Evolutionary conservation across 2,329 filamentous ascomycete species (phyloP), one percentile per base, ranked within the genome.

Genomic region (Daldinia eschscholtzii): DNA sequence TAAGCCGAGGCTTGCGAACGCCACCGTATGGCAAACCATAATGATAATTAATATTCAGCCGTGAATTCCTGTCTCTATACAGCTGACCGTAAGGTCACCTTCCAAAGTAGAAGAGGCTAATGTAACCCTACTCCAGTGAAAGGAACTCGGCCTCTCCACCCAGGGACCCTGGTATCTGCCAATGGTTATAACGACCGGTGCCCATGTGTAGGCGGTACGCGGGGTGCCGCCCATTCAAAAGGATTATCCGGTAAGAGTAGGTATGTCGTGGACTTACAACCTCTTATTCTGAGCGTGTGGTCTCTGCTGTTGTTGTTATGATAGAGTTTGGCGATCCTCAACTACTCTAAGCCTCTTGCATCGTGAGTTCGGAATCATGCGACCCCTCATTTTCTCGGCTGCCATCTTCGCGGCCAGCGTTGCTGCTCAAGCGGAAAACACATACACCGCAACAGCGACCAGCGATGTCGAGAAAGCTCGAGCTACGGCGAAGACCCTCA

Each of bases 401-500:
- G 39, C 71, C 53, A 56, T 75, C 48, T 70, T 77, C 20, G 75
- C 70, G 44, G 42, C 60, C 65, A 61, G 59, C 41, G 64, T 61
- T 48, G 71, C 65, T 41, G 71, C 71, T 6, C 72, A 74, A 60
- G 67, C 59, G 30, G 71, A 74, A 65, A 73, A 75, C 57, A 65
- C 73, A 20, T 84, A 86, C 77, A 89, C 87, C 15, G 84, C 86
- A 2, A 89, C 87, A 3, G 81, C 79, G 28, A 76, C 83, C 18
- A 77, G 81, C 20, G 81, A 82, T 52, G 87, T 91, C 6, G 82
- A 83, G 4, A 84, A 84, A 18, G 87, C 88, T 28, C 84, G 84
- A 58, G 89, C 89, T 6, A 91, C 87, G 1, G 89, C 88, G 10
- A 83, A 84, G 76, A 89, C 89, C 1, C 80, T 81, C 68, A 88